Base-by-base conservation (phyloP, 306 rosid genomes). In the Prunus dulcis region DNA sequence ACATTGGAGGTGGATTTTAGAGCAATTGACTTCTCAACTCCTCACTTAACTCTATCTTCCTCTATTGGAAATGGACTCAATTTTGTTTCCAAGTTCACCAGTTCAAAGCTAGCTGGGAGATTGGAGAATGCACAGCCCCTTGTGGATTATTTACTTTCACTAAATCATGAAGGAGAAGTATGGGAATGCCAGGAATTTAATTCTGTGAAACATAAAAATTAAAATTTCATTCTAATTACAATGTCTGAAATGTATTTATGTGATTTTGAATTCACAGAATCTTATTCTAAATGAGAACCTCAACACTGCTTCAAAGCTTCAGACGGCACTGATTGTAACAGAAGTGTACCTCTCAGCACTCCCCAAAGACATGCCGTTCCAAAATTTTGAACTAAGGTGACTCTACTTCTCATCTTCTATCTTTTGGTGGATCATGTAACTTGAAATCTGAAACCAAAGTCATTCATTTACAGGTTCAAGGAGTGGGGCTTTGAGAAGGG, bases 401-500 rank as follows among this genome's bases (percentile, higher is more conserved):
- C 20, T 20, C 57, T 51, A 19, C 27, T 32, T 50, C 73, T 50
- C 30, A 55, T 41, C 23, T 45, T 46, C 11, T 23, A 22, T 23
- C 18, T 5, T 4, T 28, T 28, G 57, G 60, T 45, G 72, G 45
- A 47, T 19, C 41, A 34, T 64, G 1, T 10, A 46, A 73, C 45
- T 56, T 41, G 76, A 9, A 43, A 22, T 50, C 71, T 56, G 47
- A 55, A 41, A 67, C 43, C 49, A 57, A 70, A 38, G 15, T 60
- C 58, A 64, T 81, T 65, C 58, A 68, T 81, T 65, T 14, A n/a
- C 84, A 93, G 98, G 87, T 73, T 93, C 2, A 90, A 87, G 67
- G 90, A 93, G 63, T 91, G 98, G 97, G 98, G 98, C 2, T 93
- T 93, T 75, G 98, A 93, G 87, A 91, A 76, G 86, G 98, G 98